Evolutionary conservation across 169 alveolate genomes (phyloP).

Genomic region (Eimeria necatrix): DNA sequence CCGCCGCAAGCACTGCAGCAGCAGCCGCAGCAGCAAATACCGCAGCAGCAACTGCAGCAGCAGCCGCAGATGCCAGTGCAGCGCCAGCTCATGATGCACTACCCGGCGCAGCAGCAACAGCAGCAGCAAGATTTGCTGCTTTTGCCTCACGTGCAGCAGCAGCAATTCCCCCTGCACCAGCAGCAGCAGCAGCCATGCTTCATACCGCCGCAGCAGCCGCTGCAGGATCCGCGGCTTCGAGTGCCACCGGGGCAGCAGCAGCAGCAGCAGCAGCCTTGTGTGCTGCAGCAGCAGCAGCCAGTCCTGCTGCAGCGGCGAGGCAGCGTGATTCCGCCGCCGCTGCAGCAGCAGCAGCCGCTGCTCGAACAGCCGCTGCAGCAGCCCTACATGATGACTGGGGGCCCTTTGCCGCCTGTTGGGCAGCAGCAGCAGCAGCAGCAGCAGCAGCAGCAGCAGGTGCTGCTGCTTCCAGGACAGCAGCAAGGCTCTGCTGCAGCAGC

Average conservation of each 20-base stretch:
- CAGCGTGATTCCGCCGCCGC: too few relatives aligned
- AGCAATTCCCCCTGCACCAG: conserved; percentile 13
- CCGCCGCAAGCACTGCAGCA: background rate
- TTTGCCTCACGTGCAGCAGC: background rate
- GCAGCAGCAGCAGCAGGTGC: conserved; percentile 27
- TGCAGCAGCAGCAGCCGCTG: conserved; percentile 2
- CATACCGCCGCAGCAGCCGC: conserved; percentile 10
- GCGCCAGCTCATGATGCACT: background rate
- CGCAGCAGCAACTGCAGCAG: background rate
- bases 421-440: background rate
- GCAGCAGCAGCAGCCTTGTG: background rate
- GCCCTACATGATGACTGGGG: background rate
- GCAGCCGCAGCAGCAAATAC: background rate
- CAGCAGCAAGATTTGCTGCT: background rate
- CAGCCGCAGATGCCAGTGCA: background rate
- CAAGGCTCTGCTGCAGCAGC: conserved; percentile 5
- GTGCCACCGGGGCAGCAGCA: conserved; percentile 23
- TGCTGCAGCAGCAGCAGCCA: conserved; percentile 3
- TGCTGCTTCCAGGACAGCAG: conserved; percentile 1
- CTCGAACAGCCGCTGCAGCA: conserved; percentile 29
- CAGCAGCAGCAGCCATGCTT: background rate
- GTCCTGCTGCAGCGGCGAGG: background rate
- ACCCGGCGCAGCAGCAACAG: background rate
- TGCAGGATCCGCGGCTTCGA: background rate
- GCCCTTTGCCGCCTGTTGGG: background rate